Evolutionary conservation across 768 basidiomycete genomes (phyloP).

Genomic region (Lactarius vividus): DNA sequence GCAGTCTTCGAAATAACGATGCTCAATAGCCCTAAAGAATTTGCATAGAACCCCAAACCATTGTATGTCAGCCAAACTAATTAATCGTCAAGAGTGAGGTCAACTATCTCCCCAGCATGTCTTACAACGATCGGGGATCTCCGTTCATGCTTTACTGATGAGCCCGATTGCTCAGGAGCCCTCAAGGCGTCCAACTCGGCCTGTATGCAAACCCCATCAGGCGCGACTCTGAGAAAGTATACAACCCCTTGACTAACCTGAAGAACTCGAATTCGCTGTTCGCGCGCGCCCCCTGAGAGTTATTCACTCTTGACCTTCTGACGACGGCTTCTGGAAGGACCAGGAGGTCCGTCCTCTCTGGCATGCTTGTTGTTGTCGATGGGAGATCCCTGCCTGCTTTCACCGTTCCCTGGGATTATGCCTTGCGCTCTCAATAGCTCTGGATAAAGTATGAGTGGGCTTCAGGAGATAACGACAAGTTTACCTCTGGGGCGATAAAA

Average conservation of each 20-base stretch:
- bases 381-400: background rate
- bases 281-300: background rate
- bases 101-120: conserved; percentile 3
- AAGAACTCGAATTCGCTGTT: conserved; percentile 13
- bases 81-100: conserved; percentile 21
- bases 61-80: background rate
- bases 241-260: conserved; percentile 1
- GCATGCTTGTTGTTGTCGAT: conserved; percentile 7
- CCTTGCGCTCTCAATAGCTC: conserved; percentile 19
- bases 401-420: background rate
- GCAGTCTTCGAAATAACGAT: background rate
- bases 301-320: background rate
- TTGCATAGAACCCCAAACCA: background rate
- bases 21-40: background rate
- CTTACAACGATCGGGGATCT: conserved; percentile 7
- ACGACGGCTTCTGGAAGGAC: conserved; percentile 3
- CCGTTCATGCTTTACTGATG: conserved; percentile 11
- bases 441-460: background rate
- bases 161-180: background rate
- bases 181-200: conserved; percentile 6
- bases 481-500: conserved; percentile 22
- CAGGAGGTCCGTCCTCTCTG: background rate
- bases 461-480: background rate
- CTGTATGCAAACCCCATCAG: background rate
- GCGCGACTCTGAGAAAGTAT: background rate